phyloP scores from a whole-genome alignment of 129 eudicot genomes.

The Centaurea solstitialis region DNA sequence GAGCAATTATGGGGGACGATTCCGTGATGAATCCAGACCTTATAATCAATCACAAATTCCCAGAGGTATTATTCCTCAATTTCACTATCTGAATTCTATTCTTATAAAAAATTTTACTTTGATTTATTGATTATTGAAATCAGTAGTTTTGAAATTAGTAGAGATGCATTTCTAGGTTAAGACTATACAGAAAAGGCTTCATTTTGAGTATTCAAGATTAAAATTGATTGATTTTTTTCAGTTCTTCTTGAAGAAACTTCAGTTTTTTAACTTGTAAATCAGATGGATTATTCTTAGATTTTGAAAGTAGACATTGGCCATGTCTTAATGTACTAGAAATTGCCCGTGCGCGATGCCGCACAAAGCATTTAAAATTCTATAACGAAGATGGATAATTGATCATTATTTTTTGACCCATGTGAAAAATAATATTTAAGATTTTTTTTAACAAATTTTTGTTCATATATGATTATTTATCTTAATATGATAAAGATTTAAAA shows the following conservation, averaged over 20 bases:
- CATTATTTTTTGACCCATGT: too few relatives aligned
- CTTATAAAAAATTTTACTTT: background rate
- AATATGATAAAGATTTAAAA: too few relatives aligned
- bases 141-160: background rate
- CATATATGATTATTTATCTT: too few relatives aligned
- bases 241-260: background rate
- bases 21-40: slow-evolving; percentile 35
- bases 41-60: slow-evolving; percentile 29
- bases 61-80: slow-evolving; percentile 34
- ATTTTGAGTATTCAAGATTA: background rate
- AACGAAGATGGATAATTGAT: too few relatives aligned
- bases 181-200: background rate
- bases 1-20: slow-evolving; percentile 27
- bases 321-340: background rate
- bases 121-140: background rate
- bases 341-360: too few relatives aligned
- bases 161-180: background rate
- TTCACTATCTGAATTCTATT: background rate
- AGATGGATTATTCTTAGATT: background rate
- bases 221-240: background rate
- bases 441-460: too few relatives aligned
- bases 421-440: too few relatives aligned
- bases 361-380: too few relatives aligned
- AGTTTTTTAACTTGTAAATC: background rate
- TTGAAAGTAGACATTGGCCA: background rate